Evolutionary conservation across 1,284 basidiomycete genomes (phyloP).

Genomic region (Microbotryum silenes-acaulis): DNA sequence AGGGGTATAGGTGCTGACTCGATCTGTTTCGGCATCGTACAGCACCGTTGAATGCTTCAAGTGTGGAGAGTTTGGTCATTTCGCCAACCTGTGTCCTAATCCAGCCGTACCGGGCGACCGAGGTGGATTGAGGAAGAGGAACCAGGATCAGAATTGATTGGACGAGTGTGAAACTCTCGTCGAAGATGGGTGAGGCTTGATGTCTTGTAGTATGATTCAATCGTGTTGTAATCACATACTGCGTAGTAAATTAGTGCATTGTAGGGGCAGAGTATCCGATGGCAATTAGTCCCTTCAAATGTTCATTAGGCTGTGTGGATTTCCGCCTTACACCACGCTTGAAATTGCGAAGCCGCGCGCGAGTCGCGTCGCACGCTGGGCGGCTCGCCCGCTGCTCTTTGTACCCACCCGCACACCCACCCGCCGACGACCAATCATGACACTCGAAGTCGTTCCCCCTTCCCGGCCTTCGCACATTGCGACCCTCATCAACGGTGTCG

Average conservation of each 20-base stretch:
- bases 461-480: constrained; percentile 26
- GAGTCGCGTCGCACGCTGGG: not conserved
- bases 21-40: not conserved
- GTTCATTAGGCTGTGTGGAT: too few relatives aligned
- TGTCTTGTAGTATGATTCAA: too few relatives aligned
- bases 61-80: constrained; percentile 86
- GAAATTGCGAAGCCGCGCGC: not conserved
- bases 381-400: not conserved
- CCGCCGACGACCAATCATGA: not conserved
- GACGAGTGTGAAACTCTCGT: too few relatives aligned
- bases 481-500: constrained; percentile 25
- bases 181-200: too few relatives aligned
- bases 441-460: constrained; percentile 1
- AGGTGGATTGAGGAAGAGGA: constrained; percentile 39
- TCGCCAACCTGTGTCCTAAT: constrained; percentile 87
- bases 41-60: constrained; percentile 38
- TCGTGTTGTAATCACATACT: too few relatives aligned
- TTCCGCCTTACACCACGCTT: too few relatives aligned
- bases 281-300: too few relatives aligned
- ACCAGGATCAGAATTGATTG: too few relatives aligned
- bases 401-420: not conserved
- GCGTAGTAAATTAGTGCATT: too few relatives aligned
- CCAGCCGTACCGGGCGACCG: constrained; percentile 71
- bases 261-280: too few relatives aligned
- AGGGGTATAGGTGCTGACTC: constrained; percentile 1